Conservation (phyloP, 108 stramenopile genomes). For the Pinguiococcus pyrenoidosus region DNA sequence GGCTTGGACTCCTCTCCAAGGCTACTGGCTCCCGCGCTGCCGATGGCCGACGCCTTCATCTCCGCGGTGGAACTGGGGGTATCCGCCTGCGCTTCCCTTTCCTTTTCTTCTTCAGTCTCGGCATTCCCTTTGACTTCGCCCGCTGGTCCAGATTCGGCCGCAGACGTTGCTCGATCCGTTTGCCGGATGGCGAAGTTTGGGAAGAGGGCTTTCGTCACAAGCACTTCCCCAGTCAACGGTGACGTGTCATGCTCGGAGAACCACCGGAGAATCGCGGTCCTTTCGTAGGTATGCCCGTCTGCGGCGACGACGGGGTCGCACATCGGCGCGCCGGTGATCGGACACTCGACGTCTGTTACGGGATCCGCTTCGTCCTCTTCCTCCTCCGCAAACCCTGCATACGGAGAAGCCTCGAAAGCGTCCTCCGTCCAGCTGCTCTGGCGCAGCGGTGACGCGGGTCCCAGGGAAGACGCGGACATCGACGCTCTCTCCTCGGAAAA, state of each 20-base stretch:
- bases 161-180: no score
- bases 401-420: not conserved
- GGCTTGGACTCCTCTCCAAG: no score
- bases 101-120: no score
- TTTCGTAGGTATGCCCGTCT: slow-evolving; percentile 86
- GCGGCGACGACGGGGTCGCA: slow-evolving; percentile 75
- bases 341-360: slow-evolving; percentile 36
- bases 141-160: no score
- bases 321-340: slow-evolving; percentile 76
- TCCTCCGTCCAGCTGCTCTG: not conserved
- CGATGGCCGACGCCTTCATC: no score
- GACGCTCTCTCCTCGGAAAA: not conserved
- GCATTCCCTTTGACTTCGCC: no score
- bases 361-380: not conserved
- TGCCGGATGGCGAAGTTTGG: slow-evolving; percentile 57
- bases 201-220: slow-evolving; percentile 56
- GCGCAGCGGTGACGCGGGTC: not conserved
- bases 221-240: slow-evolving; percentile 55
- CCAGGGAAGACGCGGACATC: not conserved
- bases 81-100: no score
- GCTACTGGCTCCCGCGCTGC: no score
- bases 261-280: slow-evolving; percentile 68
- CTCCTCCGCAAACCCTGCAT: not conserved
- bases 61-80: no score
- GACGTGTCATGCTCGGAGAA: slow-evolving; percentile 55